These are phyloP conservation scores for Penicillium sp. DNA, from an alignment of 2,329 filamentous ascomycete species.

Conservation along the genomic window DNA sequence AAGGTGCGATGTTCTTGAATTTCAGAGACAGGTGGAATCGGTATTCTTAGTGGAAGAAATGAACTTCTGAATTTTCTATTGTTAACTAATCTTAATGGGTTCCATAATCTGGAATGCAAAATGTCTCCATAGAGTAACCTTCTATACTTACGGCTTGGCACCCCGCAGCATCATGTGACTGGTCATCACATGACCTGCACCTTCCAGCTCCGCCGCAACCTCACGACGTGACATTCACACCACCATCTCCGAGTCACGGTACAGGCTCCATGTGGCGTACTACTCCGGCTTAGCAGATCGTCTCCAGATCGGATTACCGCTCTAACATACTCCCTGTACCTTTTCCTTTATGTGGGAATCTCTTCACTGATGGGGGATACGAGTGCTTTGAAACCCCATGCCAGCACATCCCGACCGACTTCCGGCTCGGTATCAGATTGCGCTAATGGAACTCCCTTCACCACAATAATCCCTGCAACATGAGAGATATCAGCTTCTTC, in stretches of 20 bases:
- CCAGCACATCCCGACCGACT: constrained; percentile 20
- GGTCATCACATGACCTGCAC: constrained; percentile 2
- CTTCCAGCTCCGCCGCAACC: constrained; percentile 8
- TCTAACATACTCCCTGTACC: neutral
- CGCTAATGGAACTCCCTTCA: neutral
- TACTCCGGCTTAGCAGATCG: neutral
- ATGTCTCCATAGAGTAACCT: too few relatives aligned
- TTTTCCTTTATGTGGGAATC: neutral
- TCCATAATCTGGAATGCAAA: neutral
- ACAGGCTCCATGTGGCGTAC: constrained; percentile 6
- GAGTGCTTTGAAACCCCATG: constrained; percentile 9
- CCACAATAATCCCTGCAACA: neutral
- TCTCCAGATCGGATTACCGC: neutral
- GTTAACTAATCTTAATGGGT: neutral
- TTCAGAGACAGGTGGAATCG: neutral
- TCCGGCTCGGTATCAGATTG: constrained; percentile 12
- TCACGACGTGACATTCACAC: constrained; percentile 27
- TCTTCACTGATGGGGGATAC: neutral
- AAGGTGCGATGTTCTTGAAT: neutral
- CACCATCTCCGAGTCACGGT: constrained; percentile 15
- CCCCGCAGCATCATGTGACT: neutral
- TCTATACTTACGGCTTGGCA: too few relatives aligned
- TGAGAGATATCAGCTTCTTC: neutral
- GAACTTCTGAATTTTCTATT: neutral
- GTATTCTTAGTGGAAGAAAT: neutral